These are phyloP conservation scores for Rubia yunnanensis DNA, from an alignment of 257 asterid species.

Conservation along the genomic window DNA sequence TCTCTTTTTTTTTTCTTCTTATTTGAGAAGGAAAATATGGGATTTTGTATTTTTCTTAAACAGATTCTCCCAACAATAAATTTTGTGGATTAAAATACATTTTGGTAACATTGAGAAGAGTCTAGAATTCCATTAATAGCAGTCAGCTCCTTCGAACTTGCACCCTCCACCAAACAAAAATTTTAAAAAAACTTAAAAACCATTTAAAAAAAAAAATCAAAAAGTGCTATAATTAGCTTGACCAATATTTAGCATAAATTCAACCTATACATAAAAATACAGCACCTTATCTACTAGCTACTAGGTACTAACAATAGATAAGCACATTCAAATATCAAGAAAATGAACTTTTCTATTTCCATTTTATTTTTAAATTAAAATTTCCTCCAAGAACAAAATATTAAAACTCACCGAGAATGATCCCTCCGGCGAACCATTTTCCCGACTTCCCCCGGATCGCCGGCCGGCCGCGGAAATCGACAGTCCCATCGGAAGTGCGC, in stretches of 20 bases:
- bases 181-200: not conserved
- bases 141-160: not conserved
- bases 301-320: slow-evolving; percentile 13
- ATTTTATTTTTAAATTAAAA: not conserved
- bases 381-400: not conserved
- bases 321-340: slow-evolving; percentile 16
- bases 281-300: slow-evolving; percentile 12
- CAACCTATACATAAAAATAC: slow-evolving; percentile 5
- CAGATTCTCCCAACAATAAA: no score
- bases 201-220: not conserved
- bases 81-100: no score
- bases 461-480: slow-evolving; percentile 63
- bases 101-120: not conserved
- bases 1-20: no score
- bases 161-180: not conserved
- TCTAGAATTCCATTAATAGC: not conserved
- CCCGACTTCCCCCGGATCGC: slow-evolving; percentile 53
- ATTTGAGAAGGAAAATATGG: no score
- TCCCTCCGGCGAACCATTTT: slow-evolving; percentile 60
- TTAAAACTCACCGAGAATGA: slow-evolving; percentile 52
- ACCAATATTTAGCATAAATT: not conserved
- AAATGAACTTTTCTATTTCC: not conserved
- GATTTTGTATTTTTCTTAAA: no score
- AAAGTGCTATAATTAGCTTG: not conserved
- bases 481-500: slow-evolving; percentile 61